Evolutionary conservation across 2,329 filamentous ascomycete species (phyloP).

Genomic region (Rhynchosporium graminicola): DNA sequence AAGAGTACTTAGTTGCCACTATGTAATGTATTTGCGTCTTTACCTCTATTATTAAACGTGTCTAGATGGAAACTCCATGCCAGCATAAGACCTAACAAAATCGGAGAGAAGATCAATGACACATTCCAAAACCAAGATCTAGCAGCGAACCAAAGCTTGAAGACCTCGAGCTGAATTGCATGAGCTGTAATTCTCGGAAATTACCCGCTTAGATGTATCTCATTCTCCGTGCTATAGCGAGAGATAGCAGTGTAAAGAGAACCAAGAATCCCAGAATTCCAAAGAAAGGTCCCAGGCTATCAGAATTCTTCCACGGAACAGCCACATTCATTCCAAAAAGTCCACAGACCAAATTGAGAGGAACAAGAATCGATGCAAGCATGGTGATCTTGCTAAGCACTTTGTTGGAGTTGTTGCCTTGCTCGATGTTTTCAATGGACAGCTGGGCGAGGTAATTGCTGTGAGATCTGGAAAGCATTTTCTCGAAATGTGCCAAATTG

Average conservation of each 20-base stretch:
- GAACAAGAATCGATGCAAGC: conserved; percentile 91
- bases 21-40: background rate
- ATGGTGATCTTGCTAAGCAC: conserved; percentile 94
- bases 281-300: conserved; percentile 57
- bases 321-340: conserved; percentile 75
- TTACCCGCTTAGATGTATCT: conserved; percentile 35
- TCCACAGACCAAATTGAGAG: conserved; percentile 82
- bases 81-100: no score
- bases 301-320: conserved; percentile 61
- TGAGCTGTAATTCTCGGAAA: no score
- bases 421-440: conserved; percentile 84
- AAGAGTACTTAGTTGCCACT: no score
- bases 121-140: background rate
- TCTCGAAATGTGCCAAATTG: conserved; percentile 93
- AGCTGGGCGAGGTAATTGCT: conserved; percentile 96
- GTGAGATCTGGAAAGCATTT: conserved; percentile 92
- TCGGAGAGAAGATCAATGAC: background rate
- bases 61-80: background rate
- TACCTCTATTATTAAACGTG: background rate
- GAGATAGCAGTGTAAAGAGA: conserved; percentile 45
- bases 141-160: background rate
- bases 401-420: conserved; percentile 85
- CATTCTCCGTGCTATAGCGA: conserved; percentile 34
- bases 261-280: conserved; percentile 59
- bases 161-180: background rate